phyloP scores from a whole-genome alignment of 108 stramenopile genomes.

The Nitzschia putrida region DNA sequence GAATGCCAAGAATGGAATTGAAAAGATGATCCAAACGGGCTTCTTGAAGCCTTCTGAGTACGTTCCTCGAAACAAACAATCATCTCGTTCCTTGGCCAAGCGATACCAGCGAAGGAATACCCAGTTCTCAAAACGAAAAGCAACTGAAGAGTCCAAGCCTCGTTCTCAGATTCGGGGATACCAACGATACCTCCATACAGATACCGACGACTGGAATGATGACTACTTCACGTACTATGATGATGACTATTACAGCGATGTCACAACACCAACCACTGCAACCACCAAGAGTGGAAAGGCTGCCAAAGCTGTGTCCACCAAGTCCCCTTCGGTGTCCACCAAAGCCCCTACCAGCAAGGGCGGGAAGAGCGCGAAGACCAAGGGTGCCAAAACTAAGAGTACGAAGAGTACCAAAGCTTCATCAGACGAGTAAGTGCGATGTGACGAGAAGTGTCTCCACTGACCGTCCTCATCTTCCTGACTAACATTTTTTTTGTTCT shows the following conservation, averaged over 20 bases:
- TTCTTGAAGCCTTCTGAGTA: slow-evolving; percentile 2
- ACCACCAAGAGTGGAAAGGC: neutral
- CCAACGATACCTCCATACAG: neutral
- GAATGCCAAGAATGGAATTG: slow-evolving; percentile 16
- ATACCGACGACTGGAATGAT: slow-evolving; percentile 18
- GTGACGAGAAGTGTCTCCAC: no score
- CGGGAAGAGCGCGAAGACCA: slow-evolving; percentile 4
- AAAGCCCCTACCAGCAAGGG: slow-evolving; percentile 10
- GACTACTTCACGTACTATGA: slow-evolving; percentile 16
- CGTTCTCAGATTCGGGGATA: neutral
- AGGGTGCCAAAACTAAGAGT: neutral
- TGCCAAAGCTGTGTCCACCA: slow-evolving; percentile 1
- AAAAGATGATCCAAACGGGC: slow-evolving; percentile 21
- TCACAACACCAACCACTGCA: no score
- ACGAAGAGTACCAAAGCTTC: neutral
- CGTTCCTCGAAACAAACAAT: no score
- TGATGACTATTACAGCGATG: neutral
- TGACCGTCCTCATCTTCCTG: no score
- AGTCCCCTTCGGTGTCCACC: neutral
- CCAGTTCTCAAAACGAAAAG: no score
- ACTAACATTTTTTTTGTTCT: neutral
- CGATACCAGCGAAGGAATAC: no score
- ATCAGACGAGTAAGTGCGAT: slow-evolving; percentile 4
- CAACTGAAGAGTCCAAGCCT: no score
- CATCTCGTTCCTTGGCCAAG: no score